Evolutionary conservation across 352 stramenopile species (phyloP), one percentile per base, ranked within the genome.

Genomic region (Phytophthora ramorum): DNA sequence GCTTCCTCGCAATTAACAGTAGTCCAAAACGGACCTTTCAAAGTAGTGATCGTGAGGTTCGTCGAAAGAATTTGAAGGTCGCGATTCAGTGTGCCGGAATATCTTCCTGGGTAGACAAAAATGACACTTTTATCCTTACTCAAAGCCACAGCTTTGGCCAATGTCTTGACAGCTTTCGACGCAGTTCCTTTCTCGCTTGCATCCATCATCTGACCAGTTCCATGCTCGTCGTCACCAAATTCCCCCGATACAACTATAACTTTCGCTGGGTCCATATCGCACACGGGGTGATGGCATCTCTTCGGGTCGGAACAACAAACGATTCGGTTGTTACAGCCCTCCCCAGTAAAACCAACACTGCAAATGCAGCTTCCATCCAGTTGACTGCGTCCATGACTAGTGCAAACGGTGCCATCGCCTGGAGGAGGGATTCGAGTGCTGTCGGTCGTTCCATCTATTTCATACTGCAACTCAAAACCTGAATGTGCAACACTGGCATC

Each of bases 261-360:
- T 3, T 66, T 55, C 0, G 14, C 16, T 0, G 71, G 54, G 24
- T 84, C 57, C 13, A 80, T 37, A 12, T 73, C 51, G 41, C 84
- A 92, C 0, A 90, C 66, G 0, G 40, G 4, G 26, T 91, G 57
- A 17, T 64, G 51, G 17, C 84, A 92, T 0, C 67, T 67, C 4
- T 7, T 19, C 2, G 65, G 53, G 44, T 91, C 70, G 0, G 56
- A 58, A 30, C 84, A 92, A 44, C 84, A 92, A 1, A 90, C 61
- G 1, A 91, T 69, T n/a, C 72, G 72, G 44, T 89, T 91, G 51
- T 65, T 89, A 53, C 84, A 92, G 13, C 59, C 78, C 73, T 92
- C 84, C 0, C 84, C 80, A 4, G 76, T 89, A 58, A 91, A 90
- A 7, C 84, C 84, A n/a, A 89, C 77, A 30, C 68, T 91, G 51